These are phyloP conservation scores for Ophiostoma angusticollis DNA, from an alignment of 2,329 filamentous ascomycete genomes.

Conservation along the genomic window DNA sequence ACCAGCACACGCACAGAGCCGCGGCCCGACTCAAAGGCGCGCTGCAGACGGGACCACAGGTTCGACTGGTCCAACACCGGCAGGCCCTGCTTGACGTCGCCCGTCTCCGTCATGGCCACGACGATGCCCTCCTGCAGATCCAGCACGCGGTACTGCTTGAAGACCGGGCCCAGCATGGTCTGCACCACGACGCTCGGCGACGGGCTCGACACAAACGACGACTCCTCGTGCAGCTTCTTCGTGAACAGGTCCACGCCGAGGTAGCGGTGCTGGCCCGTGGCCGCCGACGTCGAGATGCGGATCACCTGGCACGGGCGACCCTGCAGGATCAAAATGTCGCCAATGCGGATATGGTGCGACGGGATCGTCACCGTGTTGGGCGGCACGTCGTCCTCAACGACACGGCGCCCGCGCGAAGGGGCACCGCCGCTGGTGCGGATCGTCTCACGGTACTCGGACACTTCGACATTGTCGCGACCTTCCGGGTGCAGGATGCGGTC, in stretches of 20 bases:
- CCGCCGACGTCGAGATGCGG: conserved; percentile 94
- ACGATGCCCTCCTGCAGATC: conserved; percentile 78
- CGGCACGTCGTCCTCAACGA: conserved; percentile 22
- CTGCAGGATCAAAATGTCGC: conserved; percentile 97
- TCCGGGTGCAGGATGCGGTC: conserved; percentile 39
- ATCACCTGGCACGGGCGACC: conserved; percentile 99
- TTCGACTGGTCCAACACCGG: conserved; percentile 90
- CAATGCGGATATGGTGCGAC: conserved; percentile 98
- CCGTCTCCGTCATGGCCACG: conserved; percentile 97
- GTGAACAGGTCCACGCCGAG: conserved; percentile 99
- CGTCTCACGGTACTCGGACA: conserved; percentile 34
- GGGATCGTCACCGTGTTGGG: conserved; percentile 94
- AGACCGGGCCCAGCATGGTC: conserved; percentile 98
- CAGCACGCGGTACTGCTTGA: conserved; percentile 99
- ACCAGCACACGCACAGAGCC: conserved; percentile 91
- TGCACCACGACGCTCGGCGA: conserved; percentile 93
- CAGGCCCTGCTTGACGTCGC: conserved; percentile 93
- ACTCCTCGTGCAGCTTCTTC: conserved; percentile 99
- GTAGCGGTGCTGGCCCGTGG: conserved; percentile 99
- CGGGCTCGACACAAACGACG: conserved; percentile 92
- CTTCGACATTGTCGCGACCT: conserved; percentile 35
- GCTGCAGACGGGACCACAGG: conserved; percentile 67
- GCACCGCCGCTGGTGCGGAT: conserved; percentile 16
- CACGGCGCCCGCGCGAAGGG: conserved; percentile 17
- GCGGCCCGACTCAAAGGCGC: conserved; percentile 80